These are phyloP conservation scores for Avena sativa DNA, from an alignment of 176 grass and related monocot species.

Conservation along the genomic window DNA sequence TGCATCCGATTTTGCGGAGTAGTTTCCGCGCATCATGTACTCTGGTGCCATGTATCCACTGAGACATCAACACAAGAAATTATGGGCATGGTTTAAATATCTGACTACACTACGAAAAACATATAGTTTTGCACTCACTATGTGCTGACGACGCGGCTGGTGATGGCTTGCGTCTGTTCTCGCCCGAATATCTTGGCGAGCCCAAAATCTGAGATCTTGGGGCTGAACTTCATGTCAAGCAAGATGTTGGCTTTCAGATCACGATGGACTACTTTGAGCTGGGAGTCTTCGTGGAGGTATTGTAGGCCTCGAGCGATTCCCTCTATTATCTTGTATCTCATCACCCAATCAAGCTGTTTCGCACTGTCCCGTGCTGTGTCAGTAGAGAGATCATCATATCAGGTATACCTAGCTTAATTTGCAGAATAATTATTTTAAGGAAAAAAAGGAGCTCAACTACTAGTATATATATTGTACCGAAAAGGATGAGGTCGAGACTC, in stretches of 20 bases:
- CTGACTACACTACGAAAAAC: too few relatives aligned
- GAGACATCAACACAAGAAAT: too few relatives aligned
- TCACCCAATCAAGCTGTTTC: constrained; percentile 44
- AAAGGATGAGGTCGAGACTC: constrained; percentile 19
- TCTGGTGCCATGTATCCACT: neutral
- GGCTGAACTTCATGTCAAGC: constrained; percentile 45
- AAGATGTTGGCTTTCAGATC: constrained; percentile 43
- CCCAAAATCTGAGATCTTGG: constrained; percentile 78
- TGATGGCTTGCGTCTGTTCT: constrained; percentile 56
- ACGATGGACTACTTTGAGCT: constrained; percentile 48
- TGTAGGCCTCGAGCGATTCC: constrained; percentile 68
- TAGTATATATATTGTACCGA: constrained; percentile 10
- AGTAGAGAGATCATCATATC: too few relatives aligned
- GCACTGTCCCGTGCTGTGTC: too few relatives aligned
- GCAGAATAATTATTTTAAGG: too few relatives aligned
- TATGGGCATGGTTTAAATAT: too few relatives aligned
- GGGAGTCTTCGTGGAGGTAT: constrained; percentile 82
- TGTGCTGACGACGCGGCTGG: constrained; percentile 54
- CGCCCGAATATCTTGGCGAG: constrained; percentile 50
- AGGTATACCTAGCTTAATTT: too few relatives aligned
- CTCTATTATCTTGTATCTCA: constrained; percentile 51
- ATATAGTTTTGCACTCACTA: constrained; percentile 48
- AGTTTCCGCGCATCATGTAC: too few relatives aligned
- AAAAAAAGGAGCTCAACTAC: too few relatives aligned
- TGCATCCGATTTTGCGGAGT: too few relatives aligned